Percentiles rank a stretch among this genome's conserved stretches.
These are phyloP conservation scores for Grosmannia clavigera DNA, from an alignment of 2,329 filamentous ascomycete genomes.

Conservation along the genomic window DNA sequence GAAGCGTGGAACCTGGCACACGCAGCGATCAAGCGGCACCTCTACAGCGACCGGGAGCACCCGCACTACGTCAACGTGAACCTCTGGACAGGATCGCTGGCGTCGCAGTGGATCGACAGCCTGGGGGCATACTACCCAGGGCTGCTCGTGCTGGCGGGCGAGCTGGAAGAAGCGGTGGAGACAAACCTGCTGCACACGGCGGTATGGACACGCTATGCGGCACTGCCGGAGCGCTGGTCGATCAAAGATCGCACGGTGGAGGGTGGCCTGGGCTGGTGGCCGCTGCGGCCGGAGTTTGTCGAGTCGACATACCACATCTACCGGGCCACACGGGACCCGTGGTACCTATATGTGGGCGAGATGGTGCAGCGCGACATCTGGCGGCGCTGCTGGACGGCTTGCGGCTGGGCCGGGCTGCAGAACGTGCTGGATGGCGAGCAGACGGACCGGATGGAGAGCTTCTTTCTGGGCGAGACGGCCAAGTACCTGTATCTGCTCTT, in stretches of 20 bases:
- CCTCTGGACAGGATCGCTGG: constrained; percentile 72
- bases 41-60: constrained; percentile 76
- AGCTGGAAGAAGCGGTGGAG: constrained; percentile 81
- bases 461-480: constrained; percentile 90
- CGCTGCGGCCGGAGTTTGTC: constrained; percentile 88
- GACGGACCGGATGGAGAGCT: constrained; percentile 95
- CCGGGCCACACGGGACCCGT: constrained; percentile 82
- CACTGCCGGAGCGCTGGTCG: constrained; percentile 89
- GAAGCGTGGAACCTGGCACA: constrained; percentile 77
- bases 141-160: constrained; percentile 70
- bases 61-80: constrained; percentile 92
- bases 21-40: constrained; percentile 73
- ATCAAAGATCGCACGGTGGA: constrained; percentile 74
- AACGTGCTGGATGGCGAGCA: constrained; percentile 74
- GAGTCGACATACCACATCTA: constrained; percentile 97
- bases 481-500: constrained; percentile 94
- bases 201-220: constrained; percentile 89
- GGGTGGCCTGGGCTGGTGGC: constrained; percentile 85
- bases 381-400: constrained; percentile 76
- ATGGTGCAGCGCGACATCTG: constrained; percentile 88
- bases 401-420: constrained; percentile 85
- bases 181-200: constrained; percentile 85
- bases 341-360: constrained; percentile 91
- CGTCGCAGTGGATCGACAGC: constrained; percentile 92
- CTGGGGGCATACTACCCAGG: constrained; percentile 92